These are phyloP conservation scores for Gliomastix tumulicola DNA, from an alignment of 2,329 filamentous ascomycete species.

Conservation along the genomic window DNA sequence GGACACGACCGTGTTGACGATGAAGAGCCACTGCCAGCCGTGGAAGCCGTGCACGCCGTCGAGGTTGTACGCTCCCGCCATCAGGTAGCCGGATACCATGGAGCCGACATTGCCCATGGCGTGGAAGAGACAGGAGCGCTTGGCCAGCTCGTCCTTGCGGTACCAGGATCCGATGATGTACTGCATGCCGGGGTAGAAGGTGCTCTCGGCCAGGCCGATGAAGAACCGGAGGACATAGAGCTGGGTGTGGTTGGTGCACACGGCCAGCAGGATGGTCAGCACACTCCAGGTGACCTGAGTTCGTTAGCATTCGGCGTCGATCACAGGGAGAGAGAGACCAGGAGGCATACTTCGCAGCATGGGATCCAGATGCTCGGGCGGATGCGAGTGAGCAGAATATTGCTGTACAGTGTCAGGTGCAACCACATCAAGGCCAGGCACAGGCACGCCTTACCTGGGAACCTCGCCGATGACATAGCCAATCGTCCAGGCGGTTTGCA, in stretches of 20 bases:
- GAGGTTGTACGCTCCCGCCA: constrained; percentile 49
- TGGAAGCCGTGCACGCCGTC: constrained; percentile 49
- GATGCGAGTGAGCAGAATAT: constrained; percentile 27
- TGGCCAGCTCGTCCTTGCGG: constrained; percentile 31
- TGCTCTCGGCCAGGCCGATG: constrained; percentile 29
- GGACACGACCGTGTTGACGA: constrained; percentile 59
- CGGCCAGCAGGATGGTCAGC: constrained; percentile 25
- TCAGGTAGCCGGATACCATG: constrained; percentile 21
- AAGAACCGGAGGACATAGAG: constrained; percentile 35
- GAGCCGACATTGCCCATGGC: constrained; percentile 16
- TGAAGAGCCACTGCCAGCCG: constrained; percentile 62
- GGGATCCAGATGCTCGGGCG: constrained; percentile 33
- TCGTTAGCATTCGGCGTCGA: not conserved
- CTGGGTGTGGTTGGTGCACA: constrained; percentile 21
- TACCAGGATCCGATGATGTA: constrained; percentile 36
- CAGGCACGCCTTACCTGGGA: constrained; percentile 12
- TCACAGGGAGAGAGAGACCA: not conserved
- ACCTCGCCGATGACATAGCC: constrained; percentile 48
- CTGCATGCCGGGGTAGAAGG: constrained; percentile 29
- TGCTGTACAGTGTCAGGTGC: constrained; percentile 6
- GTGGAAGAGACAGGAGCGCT: constrained; percentile 33
- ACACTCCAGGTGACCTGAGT: constrained; percentile 15
- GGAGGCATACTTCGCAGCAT: constrained; percentile 18
- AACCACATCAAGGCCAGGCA: not conserved
- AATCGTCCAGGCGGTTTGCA: constrained; percentile 46